Evolutionary conservation across 176 grass and related monocot species (phyloP), one percentile per base, ranked within the genome.

Genomic region (Coix lacrymajobi): DNA sequence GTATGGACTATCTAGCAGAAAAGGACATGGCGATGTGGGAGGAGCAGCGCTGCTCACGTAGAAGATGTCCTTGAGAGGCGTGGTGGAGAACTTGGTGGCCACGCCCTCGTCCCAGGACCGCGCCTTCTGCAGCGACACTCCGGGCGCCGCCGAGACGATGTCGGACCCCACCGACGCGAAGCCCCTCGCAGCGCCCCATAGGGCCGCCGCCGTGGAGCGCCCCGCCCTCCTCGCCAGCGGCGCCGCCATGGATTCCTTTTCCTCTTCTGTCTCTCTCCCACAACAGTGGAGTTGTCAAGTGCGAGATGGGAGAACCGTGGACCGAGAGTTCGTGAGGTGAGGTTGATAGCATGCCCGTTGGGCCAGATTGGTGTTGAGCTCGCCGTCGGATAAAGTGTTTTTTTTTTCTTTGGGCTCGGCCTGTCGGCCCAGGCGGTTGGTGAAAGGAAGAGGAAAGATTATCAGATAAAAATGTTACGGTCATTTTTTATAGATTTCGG

Each of bases 21-120:
- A 28, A 58, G 5, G 11, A 58, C 11, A 58, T 0, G 7, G n/a
- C 5, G 8, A 22, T 25, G 13, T 1, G 22, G 25, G 34, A 54
- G 66, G 15, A 31, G 52, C 9, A 26, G 66, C 52, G 54, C 3
- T 28, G 56, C 52, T 57, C 77, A 98, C 95, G 62, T 88, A 62
- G 71, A 98, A 98, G 86, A 98, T 91, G 29, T 96, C 87, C 69
- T 87, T 85, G 77, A 98, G 87, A 82, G 96, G 87, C 62, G 93
- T 95, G 71, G 93, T 90, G 46, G 96, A 77, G 89, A 98, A 98
- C 45, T 92, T 91, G 77, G 96, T 93, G 77, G 87, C 78, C 76
- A 98, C 89, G 57, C 91, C 96, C 80, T 96, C 93, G 82, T 98
- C 96, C 96, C 96, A 98, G 31, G 89, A 69, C 24, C 93, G 93